Conservation (phyloP, 495 filamentous ascomycete genomes). For the Pyrenopolyporus hunteri region DNA sequence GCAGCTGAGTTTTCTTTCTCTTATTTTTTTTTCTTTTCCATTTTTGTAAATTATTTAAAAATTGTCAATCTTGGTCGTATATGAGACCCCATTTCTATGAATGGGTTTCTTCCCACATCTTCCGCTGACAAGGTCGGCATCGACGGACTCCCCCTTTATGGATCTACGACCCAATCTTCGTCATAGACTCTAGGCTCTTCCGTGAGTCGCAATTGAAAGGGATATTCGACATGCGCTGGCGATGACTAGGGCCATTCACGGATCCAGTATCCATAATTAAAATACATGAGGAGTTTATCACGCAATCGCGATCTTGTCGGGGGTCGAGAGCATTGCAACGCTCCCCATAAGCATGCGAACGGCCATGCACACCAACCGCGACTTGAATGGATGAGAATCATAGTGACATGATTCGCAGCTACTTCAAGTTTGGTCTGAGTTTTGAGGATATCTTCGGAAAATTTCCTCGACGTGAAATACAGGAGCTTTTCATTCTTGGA, state of each 20-base stretch:
- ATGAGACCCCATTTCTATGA: too few species aligned
- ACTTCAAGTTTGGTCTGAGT: not conserved
- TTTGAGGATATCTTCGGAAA: not conserved
- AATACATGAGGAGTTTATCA: not conserved
- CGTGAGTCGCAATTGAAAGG: not conserved
- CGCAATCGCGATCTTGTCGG: not conserved
- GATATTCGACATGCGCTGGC: not conserved
- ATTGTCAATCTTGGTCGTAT: too few species aligned
- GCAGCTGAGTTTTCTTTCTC: too few species aligned
- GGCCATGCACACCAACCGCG: not conserved
- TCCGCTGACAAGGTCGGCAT: too few species aligned
- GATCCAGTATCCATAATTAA: not conserved
- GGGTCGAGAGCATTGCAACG: not conserved
- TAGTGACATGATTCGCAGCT: not conserved
- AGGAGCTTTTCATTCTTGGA: not conserved
- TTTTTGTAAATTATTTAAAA: too few species aligned
- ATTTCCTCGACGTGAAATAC: too few species aligned
- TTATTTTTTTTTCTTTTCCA: too few species aligned
- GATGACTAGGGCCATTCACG: not conserved
- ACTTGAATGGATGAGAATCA: not conserved
- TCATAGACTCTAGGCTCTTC: not conserved
- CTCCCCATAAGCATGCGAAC: not conserved
- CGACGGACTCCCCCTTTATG: not conserved
- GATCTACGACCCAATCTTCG: not conserved
- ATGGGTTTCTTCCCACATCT: too few species aligned